These are phyloP conservation scores for Aureobasidium pullulans DNA, from an alignment of 2,329 filamentous ascomycete genomes.

Conservation along the genomic window DNA sequence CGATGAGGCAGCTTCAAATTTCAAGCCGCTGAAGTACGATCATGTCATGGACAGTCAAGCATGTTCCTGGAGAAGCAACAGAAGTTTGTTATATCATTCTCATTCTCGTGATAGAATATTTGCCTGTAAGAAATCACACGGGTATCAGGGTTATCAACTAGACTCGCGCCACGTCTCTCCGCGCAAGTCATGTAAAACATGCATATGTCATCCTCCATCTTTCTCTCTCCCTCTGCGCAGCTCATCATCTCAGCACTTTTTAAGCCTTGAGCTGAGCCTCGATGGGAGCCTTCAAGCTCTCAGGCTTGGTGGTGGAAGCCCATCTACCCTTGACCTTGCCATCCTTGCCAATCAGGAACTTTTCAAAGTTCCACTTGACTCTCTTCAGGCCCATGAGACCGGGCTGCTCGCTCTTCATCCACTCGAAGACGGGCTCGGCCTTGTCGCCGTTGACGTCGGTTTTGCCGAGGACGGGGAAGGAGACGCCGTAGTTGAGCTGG, in stretches of 20 bases:
- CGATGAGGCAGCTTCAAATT: too few species aligned
- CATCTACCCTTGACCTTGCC: conserved; percentile 79
- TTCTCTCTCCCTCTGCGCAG: background rate
- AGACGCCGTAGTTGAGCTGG: conserved; percentile 89
- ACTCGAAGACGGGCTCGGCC: conserved; percentile 73
- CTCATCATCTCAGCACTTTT: background rate
- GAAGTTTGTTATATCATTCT: background rate
- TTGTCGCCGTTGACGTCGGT: conserved; percentile 85
- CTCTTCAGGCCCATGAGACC: conserved; percentile 81
- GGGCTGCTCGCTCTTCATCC: conserved; percentile 62
- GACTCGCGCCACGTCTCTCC: background rate
- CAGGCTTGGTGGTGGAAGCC: conserved; percentile 83
- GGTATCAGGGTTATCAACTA: background rate
- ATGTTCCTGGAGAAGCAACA: background rate
- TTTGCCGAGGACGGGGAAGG: conserved; percentile 87
- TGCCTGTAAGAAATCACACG: conserved; percentile 1
- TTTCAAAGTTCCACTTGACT: conserved; percentile 99
- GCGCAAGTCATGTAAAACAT: background rate
- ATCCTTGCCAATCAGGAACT: conserved; percentile 84
- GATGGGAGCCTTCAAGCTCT: conserved; percentile 67
- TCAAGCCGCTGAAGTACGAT: too few species aligned
- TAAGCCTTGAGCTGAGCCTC: conserved; percentile 57
- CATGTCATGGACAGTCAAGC: background rate
- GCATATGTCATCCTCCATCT: background rate
- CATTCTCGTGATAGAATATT: background rate